Percentiles rank a stretch among this genome's conserved stretches.
Conservation (phyloP, 495 filamentous ascomycete genomes). For the Xylaria telfairii region DNA sequence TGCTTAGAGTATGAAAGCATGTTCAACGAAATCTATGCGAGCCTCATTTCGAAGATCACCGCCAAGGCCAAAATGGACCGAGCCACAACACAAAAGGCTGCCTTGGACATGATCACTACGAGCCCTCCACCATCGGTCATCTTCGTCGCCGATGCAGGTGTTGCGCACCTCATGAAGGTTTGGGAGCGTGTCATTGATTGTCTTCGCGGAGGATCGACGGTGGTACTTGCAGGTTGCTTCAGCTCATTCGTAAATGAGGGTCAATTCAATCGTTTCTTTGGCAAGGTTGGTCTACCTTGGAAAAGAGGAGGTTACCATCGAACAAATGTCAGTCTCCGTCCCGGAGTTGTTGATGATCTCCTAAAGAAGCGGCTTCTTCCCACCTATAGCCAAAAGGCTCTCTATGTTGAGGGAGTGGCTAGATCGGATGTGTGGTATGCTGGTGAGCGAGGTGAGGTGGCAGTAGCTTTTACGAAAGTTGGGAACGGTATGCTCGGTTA, state of each 20-base stretch:
- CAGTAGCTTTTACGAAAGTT: slow-evolving; percentile 43
- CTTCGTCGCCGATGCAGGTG: slow-evolving; percentile 29
- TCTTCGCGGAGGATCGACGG: slow-evolving; percentile 35
- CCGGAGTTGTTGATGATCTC: slow-evolving; percentile 31
- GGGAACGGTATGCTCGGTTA: slow-evolving; percentile 51
- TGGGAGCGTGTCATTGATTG: slow-evolving; percentile 25
- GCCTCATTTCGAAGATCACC: slow-evolving; percentile 17
- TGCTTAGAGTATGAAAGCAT: slow-evolving; percentile 19
- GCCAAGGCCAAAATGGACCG: slow-evolving; percentile 19
- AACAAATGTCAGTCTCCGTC: slow-evolving; percentile 23
- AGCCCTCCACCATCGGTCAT: slow-evolving; percentile 24
- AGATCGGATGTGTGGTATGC: slow-evolving; percentile 29
- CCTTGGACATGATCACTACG: slow-evolving; percentile 25
- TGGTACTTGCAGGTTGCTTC: slow-evolving; percentile 43
- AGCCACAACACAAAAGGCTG: slow-evolving; percentile 23
- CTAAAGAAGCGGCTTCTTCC: slow-evolving; percentile 34
- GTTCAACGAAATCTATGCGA: slow-evolving; percentile 10
- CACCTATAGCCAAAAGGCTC: slow-evolving; percentile 52
- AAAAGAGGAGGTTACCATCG: slow-evolving; percentile 43
- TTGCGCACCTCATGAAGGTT: slow-evolving; percentile 25
- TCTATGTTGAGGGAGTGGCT: slow-evolving; percentile 48
- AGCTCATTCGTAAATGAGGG: slow-evolving; percentile 32
- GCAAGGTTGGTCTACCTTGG: slow-evolving; percentile 48
- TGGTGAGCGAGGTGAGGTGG: slow-evolving; percentile 33
- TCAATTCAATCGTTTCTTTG: slow-evolving; percentile 36